These are phyloP conservation scores for Phytophthora podocarpi DNA, from an alignment of 352 stramenopile genomes.

Conservation along the genomic window DNA sequence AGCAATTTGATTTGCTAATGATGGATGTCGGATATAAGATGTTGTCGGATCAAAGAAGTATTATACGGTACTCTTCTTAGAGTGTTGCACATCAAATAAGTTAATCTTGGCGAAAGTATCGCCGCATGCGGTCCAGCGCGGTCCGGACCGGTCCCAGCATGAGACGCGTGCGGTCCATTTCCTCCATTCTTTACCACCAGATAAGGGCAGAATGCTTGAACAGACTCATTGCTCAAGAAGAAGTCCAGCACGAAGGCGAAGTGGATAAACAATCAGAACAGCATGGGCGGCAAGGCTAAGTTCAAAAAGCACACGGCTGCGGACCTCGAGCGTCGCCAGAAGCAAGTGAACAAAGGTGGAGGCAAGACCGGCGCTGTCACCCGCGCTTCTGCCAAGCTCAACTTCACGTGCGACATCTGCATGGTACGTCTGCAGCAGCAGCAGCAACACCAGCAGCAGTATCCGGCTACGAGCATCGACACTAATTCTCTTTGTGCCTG, in stretches of 20 bases:
- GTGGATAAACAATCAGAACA: background rate
- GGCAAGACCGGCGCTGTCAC: constrained; percentile 48
- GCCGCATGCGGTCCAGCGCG: background rate
- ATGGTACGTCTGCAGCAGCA: constrained; percentile 41
- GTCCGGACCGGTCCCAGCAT: constrained; percentile 25
- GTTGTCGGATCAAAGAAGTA: too few relatives aligned
- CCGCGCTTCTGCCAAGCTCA: constrained; percentile 54
- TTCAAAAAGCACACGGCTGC: constrained; percentile 82
- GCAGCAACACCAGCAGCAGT: too few relatives aligned
- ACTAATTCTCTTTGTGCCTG: constrained; percentile 5
- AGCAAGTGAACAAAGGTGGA: constrained; percentile 66
- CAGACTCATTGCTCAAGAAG: constrained; percentile 25
- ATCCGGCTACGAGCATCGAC: too few relatives aligned
- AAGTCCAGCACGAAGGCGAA: constrained; percentile 6
- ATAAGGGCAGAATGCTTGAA: background rate
- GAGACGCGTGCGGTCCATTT: constrained; percentile 23
- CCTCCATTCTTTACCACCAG: constrained; percentile 32
- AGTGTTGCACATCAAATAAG: background rate
- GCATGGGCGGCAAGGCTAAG: constrained; percentile 77
- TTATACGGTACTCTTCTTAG: too few relatives aligned
- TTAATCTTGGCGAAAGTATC: constrained; percentile 1
- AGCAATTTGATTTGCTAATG: too few relatives aligned
- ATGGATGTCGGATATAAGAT: too few relatives aligned
- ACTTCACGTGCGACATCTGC: constrained; percentile 75
- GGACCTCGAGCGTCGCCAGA: constrained; percentile 52